A percentile compares a stretch with the other conserved stretches of the same genome.
Conservation (phyloP, 371 early-diverging fungal genomes). For the Coemansia sp. region DNA sequence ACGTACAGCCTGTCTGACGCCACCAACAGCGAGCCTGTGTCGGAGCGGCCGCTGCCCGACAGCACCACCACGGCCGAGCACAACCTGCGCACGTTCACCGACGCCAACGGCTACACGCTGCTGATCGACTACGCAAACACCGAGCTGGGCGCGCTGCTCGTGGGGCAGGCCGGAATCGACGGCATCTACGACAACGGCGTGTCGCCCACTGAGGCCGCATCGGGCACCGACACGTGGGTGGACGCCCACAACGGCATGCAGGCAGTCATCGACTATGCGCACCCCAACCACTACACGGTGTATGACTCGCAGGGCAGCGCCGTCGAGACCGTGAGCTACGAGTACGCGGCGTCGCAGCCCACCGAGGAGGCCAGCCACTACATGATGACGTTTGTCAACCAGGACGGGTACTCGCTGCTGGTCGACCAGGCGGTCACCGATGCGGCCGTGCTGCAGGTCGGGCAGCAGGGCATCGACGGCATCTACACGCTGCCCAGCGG, state of each 20-base stretch:
- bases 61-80: conserved; percentile 5
- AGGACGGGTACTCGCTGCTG: conserved; percentile 10
- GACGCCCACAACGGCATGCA: conserved; percentile 23
- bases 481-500: conserved; percentile 22
- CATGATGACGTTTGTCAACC: conserved; percentile 33
- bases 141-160: conserved; percentile 13
- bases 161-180: conserved; percentile 10
- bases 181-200: conserved; percentile 15
- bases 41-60: not conserved
- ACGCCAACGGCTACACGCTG: conserved; percentile 13
- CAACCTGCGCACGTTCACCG: conserved; percentile 23
- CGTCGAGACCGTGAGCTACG: conserved; percentile 13
- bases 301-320: conserved; percentile 16
- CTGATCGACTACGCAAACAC: conserved; percentile 26
- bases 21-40: not conserved
- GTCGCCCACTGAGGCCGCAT: not conserved
- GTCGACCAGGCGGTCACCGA: conserved; percentile 16
- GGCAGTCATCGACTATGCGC: conserved; percentile 19
- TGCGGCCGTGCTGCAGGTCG: conserved; percentile 15
- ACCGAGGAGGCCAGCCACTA: conserved; percentile 10
- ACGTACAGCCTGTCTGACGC: not conserved
- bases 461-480: conserved; percentile 22
- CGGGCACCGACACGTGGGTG: conserved; percentile 24
- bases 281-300: conserved; percentile 24
- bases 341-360: not conserved